Evolutionary conservation across 2,329 filamentous ascomycete genomes (phyloP).

Genomic region (Xylaria sp.): DNA sequence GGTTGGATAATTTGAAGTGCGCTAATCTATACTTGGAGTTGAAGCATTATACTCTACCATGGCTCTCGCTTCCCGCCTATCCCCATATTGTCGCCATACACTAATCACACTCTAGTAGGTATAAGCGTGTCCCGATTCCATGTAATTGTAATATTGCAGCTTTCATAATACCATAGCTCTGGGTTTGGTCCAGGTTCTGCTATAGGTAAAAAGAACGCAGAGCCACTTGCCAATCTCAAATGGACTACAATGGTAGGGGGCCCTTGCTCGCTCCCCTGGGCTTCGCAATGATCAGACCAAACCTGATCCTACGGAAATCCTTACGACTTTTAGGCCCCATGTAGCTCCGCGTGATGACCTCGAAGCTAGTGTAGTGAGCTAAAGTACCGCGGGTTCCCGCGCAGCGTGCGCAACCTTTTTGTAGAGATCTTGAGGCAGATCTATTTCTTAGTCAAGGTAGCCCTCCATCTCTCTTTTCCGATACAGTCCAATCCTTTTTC

Average conservation of each 20-base stretch:
- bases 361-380: not conserved
- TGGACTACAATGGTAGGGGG: constrained; percentile 15
- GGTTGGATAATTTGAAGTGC: constrained; percentile 16
- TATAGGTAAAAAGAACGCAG: not conserved
- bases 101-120: constrained; percentile 12
- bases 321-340: constrained; percentile 23
- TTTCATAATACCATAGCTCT: constrained; percentile 9
- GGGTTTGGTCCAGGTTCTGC: constrained; percentile 14
- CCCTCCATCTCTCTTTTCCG: constrained; percentile 15
- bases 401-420: constrained; percentile 5
- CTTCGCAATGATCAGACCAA: constrained; percentile 28
- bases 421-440: constrained; percentile 26
- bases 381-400: constrained; percentile 22
- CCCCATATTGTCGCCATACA: constrained; percentile 2
- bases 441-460: constrained; percentile 18
- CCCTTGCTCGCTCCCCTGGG: constrained; percentile 26
- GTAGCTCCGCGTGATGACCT: constrained; percentile 25
- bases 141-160: constrained; percentile 21
- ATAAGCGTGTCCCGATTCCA: constrained; percentile 19
- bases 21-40: not conserved
- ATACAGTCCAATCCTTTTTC: constrained; percentile 18
- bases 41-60: not conserved
- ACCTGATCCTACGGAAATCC: constrained; percentile 30
- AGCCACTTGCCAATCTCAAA: constrained; percentile 19
- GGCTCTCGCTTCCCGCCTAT: constrained; percentile 1